A percentile compares a stretch with the other conserved stretches of the same genome.
Conservation (phyloP, 208 protist species). For the Endotrypanum monterogeii region DNA sequence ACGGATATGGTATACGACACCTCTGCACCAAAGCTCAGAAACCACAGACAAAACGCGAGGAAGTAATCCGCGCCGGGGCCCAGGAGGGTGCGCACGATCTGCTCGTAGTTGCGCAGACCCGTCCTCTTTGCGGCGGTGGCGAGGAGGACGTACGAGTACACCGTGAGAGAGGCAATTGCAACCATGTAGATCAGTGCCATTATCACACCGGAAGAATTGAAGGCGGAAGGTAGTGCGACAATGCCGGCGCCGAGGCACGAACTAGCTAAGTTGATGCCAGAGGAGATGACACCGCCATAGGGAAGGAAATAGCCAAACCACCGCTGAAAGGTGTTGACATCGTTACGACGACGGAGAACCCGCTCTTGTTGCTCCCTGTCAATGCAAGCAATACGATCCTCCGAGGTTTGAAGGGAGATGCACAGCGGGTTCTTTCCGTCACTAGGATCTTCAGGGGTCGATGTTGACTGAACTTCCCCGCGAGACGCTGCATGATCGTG, state of each 20-base stretch:
- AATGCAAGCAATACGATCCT: constrained; percentile 34
- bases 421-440: neutral
- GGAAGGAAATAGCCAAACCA: constrained; percentile 46
- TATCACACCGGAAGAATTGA: constrained; percentile 47
- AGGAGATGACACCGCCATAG: constrained; percentile 60
- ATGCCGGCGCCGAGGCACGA: constrained; percentile 71
- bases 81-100: constrained; percentile 45
- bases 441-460: neutral
- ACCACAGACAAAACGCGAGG: constrained; percentile 45
- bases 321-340: constrained; percentile 20
- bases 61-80: constrained; percentile 58
- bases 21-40: constrained; percentile 61
- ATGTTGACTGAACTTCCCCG: neutral
- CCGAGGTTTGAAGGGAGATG: constrained; percentile 2
- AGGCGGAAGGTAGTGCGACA: constrained; percentile 63
- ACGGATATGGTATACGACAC: constrained; percentile 64
- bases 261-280: constrained; percentile 65
- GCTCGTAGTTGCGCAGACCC: constrained; percentile 57
- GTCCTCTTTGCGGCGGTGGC: constrained; percentile 37
- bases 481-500: neutral
- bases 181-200: constrained; percentile 69
- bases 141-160: constrained; percentile 62
- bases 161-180: constrained; percentile 46
- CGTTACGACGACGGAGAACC: constrained; percentile 37
- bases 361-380: constrained; percentile 41